Conservation (phyloP, 2,329 filamentous ascomycete genomes). For the Calonectria hongkongensis region DNA sequence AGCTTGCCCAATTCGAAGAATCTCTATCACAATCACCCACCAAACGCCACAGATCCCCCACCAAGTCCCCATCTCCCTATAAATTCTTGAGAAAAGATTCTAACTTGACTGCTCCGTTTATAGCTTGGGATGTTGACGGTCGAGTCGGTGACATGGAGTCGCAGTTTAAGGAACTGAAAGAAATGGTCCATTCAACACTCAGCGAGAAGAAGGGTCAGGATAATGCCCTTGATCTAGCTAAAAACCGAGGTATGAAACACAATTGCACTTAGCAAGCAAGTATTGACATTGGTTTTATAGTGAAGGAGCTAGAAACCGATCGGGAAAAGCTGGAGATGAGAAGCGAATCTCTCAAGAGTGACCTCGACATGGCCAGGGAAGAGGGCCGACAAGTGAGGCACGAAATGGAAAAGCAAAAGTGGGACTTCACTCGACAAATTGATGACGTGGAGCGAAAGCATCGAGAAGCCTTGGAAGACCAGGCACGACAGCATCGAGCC, state of each 20-base stretch:
- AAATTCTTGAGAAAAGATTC: constrained; percentile 81
- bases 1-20: constrained; percentile 58
- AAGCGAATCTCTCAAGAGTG: constrained; percentile 74
- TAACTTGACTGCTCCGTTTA: constrained; percentile 76
- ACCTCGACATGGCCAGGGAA: constrained; percentile 71
- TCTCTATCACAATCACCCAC: constrained; percentile 56
- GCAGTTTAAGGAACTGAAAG: constrained; percentile 82
- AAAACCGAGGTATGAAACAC: constrained; percentile 79
- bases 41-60: constrained; percentile 61
- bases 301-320: constrained; percentile 69
- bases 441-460: constrained; percentile 67
- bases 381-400: constrained; percentile 60
- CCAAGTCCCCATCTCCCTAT: constrained; percentile 65
- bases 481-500: constrained; percentile 59
- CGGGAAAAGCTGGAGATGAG: constrained; percentile 67
- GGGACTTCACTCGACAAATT: constrained; percentile 69
- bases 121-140: constrained; percentile 88
- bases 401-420: constrained; percentile 61
- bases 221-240: constrained; percentile 83
- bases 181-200: constrained; percentile 82
- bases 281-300: constrained; percentile 57
- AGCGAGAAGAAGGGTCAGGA: constrained; percentile 82
- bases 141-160: constrained; percentile 85
- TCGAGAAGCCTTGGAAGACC: constrained; percentile 59
- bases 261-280: rapidly evolving